These are phyloP conservation scores for Candida andamanensis DNA, from an alignment of 805 yeast species.

Conservation along the genomic window DNA sequence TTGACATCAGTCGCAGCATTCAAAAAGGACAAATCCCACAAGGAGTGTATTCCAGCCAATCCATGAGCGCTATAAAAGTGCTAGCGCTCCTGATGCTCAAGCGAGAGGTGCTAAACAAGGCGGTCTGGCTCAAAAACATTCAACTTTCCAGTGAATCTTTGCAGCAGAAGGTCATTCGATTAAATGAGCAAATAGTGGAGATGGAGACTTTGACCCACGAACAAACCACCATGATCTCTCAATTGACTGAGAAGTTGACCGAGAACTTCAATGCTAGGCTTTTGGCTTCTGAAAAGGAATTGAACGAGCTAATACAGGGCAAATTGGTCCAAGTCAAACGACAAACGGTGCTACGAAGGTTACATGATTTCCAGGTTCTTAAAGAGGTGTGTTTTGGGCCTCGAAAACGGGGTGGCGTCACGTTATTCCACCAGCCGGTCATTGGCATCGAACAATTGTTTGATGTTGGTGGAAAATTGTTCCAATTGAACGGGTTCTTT, in stretches of 20 bases:
- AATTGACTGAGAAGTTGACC: neutral
- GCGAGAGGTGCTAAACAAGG: constrained; percentile 15
- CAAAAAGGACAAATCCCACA: constrained; percentile 6
- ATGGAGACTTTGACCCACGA: constrained; percentile 6
- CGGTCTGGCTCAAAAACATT: constrained; percentile 14
- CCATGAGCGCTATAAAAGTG: constrained; percentile 15
- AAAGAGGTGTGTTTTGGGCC: constrained; percentile 19
- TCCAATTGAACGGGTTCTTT: constrained; percentile 26
- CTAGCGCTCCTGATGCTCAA: constrained; percentile 29
- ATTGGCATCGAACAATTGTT: constrained; percentile 23
- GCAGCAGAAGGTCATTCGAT: constrained; percentile 11
- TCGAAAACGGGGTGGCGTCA: constrained; percentile 3
- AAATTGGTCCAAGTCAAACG: constrained; percentile 16
- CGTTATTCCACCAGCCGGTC: constrained; percentile 23
- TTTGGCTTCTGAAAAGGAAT: neutral
- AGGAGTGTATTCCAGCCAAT: constrained; percentile 1
- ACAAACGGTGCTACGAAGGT: constrained; percentile 23
- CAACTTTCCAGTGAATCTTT: constrained; percentile 6
- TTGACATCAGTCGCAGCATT: constrained; percentile 14
- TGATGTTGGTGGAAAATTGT: constrained; percentile 17
- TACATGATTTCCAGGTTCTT: constrained; percentile 19
- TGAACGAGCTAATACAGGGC: constrained; percentile 3
- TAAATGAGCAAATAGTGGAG: constrained; percentile 11
- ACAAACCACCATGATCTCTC: neutral
- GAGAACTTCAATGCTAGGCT: neutral